Base-by-base conservation (phyloP, 2,329 filamentous ascomycete species). In the Exophiala spinifera region DNA sequence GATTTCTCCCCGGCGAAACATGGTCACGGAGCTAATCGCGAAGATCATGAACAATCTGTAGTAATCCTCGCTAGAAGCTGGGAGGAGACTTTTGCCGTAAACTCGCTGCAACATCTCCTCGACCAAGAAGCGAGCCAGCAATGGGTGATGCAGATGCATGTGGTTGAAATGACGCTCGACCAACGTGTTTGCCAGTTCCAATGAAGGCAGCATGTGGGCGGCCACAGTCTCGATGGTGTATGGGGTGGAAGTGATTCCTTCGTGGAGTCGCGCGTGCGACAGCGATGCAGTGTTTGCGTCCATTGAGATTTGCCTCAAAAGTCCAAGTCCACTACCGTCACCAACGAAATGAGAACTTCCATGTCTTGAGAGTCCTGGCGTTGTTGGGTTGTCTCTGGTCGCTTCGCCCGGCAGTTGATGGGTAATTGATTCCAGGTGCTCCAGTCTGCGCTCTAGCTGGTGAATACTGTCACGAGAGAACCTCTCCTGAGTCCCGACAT, bases 1-100 rank as follows among this genome's bases (percentile, higher is more conserved):
- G 25, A 66, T 65, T 1, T 56, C 39, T 4, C 68, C 67, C 7
- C 62, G 64, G 3, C 71, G 66, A 53, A 70, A 69, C 0, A 67
- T 61, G 7, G 69, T 66, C 11, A 74, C 66, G 0, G 70, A 66
- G 1, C 68, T 69, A 3, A 74, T 67, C 0, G 71, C 71, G 33
- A 71, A 64, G 1, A 74, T 66, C 67, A 74, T 72, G 44, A 70
- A 71, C 2, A 68, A 51, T 0, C 67, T 64, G 52, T 71, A 74
- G 0, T 67, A 51, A 44, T 72, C 68, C 39, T 73, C 67, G 14
- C 55, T 17, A 5, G 55, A 37, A 20, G 40, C 23, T 6, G 46
- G n/a, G n/a, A 31, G 20, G 6, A 42, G 15, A 1, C n/a, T 14
- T 3, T 42, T 14, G 4, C 49, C 15, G 46, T 63, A 71, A 3